Evolutionary conservation across 352 stramenopile genomes (phyloP), one percentile per base, ranked within the genome.

Genomic region (Thalassiosira ordinaria): DNA sequence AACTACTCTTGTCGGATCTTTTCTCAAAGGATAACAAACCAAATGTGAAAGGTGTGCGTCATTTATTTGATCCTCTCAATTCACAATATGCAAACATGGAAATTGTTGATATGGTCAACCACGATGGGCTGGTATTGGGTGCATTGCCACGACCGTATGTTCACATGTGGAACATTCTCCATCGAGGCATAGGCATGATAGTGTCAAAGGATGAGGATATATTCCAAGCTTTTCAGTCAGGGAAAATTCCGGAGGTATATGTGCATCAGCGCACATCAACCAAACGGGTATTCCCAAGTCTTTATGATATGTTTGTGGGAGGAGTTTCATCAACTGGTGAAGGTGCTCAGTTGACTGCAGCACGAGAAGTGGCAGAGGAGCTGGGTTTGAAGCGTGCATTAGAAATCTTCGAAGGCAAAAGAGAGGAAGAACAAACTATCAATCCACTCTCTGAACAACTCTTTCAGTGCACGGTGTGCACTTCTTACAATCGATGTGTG

Each of bases 301-400:
- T 94, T 0, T 92, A 91, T 57, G 89, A 94, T 52, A 94, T 94
- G 89, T 92, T 92, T 72, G 85, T 94, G 0, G 89, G 89, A 37
- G 89, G 89, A 20, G 76, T 94, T 13, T 87, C 79, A 0, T 57
- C 73, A 27, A 68, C 71, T n/a, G 79, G 74, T 14, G 87, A 94
- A 81, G 47, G 68, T 49, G 18, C 82, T 2, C 18, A 77, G n/a
- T 24, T 71, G 1, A 92, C 89, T 47, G 89, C 87, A 0, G 56
- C 72, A 35, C 47, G 89, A 47, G 89, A 94, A 74, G 78, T 94
- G 16, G 74, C 74, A 33, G 89, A 94, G 72, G 89, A 94, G 65
- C 70, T 94, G n/a, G 85, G 85, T 13, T 65, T 94, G 3, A 66
- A 22, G 16, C 39, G 68, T 22, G 69, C 76, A 0, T 71, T 91